A percentile compares a stretch with the other conserved stretches of the same genome.
phyloP scores from a whole-genome alignment of 2,329 filamentous ascomycete species.

The Stagonosporopsis vannaccii region DNA sequence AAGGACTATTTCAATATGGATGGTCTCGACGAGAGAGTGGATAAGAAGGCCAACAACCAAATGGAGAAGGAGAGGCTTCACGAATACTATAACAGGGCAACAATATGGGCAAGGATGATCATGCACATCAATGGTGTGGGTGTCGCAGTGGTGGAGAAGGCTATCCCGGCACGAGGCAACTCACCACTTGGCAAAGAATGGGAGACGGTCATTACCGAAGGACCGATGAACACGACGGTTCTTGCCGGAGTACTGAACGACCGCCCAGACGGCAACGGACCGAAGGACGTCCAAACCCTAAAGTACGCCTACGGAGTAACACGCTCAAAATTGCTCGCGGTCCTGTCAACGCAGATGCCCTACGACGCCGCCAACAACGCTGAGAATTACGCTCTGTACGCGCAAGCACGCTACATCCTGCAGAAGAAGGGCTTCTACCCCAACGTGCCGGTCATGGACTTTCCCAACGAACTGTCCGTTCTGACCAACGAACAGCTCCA shows the following conservation, averaged over 20 bases:
- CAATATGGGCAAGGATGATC: slow-evolving; percentile 45
- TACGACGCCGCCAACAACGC: slow-evolving; percentile 47
- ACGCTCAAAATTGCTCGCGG: slow-evolving; percentile 42
- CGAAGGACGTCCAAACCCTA: slow-evolving; percentile 30
- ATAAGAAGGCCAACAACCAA: slow-evolving; percentile 32
- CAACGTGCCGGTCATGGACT: slow-evolving; percentile 40
- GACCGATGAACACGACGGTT: slow-evolving; percentile 44
- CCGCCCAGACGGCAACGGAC: slow-evolving; percentile 28
- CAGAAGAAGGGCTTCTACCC: slow-evolving; percentile 41
- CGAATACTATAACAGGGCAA: slow-evolving; percentile 45
- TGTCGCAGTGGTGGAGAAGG: slow-evolving; percentile 33
- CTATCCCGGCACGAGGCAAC: slow-evolving; percentile 25
- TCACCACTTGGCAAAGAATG: slow-evolving; percentile 29
- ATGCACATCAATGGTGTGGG: slow-evolving; percentile 45
- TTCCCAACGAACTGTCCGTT: slow-evolving; percentile 39
- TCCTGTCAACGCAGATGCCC: slow-evolving; percentile 39
- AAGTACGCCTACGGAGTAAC: slow-evolving; percentile 46
- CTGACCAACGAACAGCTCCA: slow-evolving; percentile 44
- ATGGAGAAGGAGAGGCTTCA: slow-evolving; percentile 34
- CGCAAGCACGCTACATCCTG: slow-evolving; percentile 42
- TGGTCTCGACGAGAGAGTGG: slow-evolving; percentile 32
- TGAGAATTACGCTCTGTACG: slow-evolving; percentile 46
- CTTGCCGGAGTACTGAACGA: slow-evolving; percentile 43
- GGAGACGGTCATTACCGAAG: slow-evolving; percentile 24
- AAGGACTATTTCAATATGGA: slow-evolving; percentile 39